A percentile compares a stretch with the other conserved stretches of the same genome.
phyloP scores from a whole-genome alignment of 192 early-diverging fungal genomes.

The Gigaspora rosea region DNA sequence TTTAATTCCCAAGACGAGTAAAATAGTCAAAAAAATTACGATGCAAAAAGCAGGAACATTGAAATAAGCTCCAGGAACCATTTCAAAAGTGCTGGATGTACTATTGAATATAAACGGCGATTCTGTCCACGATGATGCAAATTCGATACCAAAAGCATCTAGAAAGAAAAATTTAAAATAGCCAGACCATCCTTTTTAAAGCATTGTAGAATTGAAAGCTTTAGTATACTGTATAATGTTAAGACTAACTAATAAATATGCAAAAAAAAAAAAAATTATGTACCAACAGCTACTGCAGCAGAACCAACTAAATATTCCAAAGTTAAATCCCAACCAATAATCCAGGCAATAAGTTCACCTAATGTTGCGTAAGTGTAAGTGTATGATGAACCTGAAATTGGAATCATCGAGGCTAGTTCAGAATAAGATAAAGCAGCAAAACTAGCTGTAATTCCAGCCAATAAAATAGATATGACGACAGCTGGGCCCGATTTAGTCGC shows the following conservation, averaged over 20 bases:
- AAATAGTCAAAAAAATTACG: slow-evolving; percentile 58
- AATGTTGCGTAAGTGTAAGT: slow-evolving; percentile 84
- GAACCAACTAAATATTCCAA: slow-evolving; percentile 87
- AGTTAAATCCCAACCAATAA: slow-evolving; percentile 89
- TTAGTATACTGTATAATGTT: background rate
- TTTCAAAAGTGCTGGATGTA: background rate
- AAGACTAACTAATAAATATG: background rate
- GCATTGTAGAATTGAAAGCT: background rate
- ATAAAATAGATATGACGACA: slow-evolving; percentile 77
- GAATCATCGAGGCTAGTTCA: slow-evolving; percentile 86
- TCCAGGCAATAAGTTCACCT: slow-evolving; percentile 88
- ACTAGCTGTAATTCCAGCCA: slow-evolving; percentile 72
- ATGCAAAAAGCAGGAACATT: slow-evolving; percentile 79
- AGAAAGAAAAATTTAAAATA: slow-evolving; percentile 74
- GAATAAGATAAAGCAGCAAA: slow-evolving; percentile 84
- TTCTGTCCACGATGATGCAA: slow-evolving; percentile 60
- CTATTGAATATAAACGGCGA: slow-evolving; percentile 48
- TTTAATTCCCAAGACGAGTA: slow-evolving; percentile 73
- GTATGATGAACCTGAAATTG: slow-evolving; percentile 86
- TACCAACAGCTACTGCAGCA: slow-evolving; percentile 68
- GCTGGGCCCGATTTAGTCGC: slow-evolving; percentile 79
- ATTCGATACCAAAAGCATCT: slow-evolving; percentile 58
- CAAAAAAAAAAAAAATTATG: background rate
- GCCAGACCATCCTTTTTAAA: slow-evolving; percentile 71
- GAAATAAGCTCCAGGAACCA: slow-evolving; percentile 52